phyloP scores from a whole-genome alignment of 2,329 filamentous ascomycete genomes.

The Aspergillus fumigatus region DNA sequence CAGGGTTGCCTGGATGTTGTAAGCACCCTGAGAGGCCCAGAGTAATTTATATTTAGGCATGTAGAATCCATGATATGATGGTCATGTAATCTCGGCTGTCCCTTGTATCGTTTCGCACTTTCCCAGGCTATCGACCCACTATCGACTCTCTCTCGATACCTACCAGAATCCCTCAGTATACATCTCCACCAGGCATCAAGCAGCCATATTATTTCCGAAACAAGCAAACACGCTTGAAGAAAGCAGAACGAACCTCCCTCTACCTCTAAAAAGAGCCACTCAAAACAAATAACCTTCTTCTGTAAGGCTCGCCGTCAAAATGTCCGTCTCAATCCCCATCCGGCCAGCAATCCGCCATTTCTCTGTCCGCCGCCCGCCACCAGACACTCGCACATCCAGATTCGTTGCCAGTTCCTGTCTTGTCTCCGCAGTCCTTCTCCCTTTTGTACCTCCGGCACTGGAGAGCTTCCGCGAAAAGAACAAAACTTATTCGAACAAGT shows the following conservation, averaged over 20 bases:
- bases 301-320: neutral
- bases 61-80: neutral
- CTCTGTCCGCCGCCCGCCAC: slow-evolving; percentile 39
- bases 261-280: neutral
- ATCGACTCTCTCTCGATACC: no score
- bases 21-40: neutral
- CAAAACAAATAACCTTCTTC: neutral
- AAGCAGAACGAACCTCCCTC: neutral
- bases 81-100: neutral
- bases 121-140: no score
- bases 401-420: slow-evolving; percentile 40
- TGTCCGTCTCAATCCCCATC: slow-evolving; percentile 18
- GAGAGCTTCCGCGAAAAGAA: slow-evolving; percentile 42
- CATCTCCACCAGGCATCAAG: neutral
- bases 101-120: no score
- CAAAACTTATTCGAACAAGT: slow-evolving; percentile 36
- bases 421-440: slow-evolving; percentile 40
- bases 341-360: slow-evolving; percentile 42
- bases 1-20: neutral
- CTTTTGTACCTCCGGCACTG: slow-evolving; percentile 45
- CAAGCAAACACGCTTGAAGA: neutral
- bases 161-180: neutral
- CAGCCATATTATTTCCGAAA: neutral
- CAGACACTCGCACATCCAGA: slow-evolving; percentile 36
- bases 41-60: neutral